phyloP scores from a whole-genome alignment of 306 rosid species.

The Vigna mungo region DNA sequence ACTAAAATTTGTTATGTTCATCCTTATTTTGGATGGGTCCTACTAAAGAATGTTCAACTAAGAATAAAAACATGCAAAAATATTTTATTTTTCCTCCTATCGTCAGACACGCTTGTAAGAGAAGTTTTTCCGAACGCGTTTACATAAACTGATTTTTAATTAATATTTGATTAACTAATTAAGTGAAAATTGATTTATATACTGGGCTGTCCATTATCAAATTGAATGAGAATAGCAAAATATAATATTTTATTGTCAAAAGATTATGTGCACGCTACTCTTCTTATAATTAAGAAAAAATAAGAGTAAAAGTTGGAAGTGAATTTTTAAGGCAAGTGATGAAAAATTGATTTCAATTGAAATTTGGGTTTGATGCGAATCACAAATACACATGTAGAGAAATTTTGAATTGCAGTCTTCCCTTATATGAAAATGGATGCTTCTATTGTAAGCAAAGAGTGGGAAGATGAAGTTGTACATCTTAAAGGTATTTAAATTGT shows the following conservation, averaged over 20 bases:
- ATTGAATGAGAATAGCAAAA: too few relatives aligned
- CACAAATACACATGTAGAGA: too few relatives aligned
- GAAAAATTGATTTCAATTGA: too few relatives aligned
- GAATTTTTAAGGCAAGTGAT: too few relatives aligned
- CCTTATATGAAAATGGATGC: background rate
- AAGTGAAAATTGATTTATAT: too few relatives aligned
- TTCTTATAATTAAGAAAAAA: too few relatives aligned
- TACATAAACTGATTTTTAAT: background rate
- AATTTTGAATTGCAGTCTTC: background rate
- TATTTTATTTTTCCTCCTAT: background rate
- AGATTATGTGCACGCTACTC: too few relatives aligned
- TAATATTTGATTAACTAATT: background rate
- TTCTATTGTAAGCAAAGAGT: background rate
- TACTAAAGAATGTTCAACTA: too few relatives aligned
- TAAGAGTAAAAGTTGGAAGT: too few relatives aligned
- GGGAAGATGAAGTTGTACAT: background rate
- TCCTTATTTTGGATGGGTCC: background rate
- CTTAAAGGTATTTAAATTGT: background rate
- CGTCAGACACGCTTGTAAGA: constrained; percentile 15
- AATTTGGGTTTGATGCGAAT: too few relatives aligned
- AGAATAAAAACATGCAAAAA: background rate
- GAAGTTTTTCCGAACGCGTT: constrained; percentile 32
- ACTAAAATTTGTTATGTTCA: background rate
- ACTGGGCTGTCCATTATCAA: too few relatives aligned
- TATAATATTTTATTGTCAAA: too few relatives aligned